Evolutionary conservation across 768 basidiomycete species (phyloP).

Genomic region (Hericium erinaceus): DNA sequence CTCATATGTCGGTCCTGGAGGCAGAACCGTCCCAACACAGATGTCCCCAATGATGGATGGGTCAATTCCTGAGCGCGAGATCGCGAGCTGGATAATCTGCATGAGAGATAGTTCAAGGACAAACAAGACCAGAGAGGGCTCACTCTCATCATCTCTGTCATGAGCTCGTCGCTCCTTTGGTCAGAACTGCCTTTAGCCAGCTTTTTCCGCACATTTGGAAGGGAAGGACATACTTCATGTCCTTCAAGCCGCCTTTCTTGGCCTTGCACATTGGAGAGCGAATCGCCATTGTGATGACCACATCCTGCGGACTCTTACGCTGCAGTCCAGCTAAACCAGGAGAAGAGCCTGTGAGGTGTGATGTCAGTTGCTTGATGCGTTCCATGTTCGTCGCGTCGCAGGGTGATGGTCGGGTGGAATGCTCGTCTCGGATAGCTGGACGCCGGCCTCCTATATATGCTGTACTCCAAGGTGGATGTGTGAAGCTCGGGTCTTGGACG

Average conservation of each 20-base stretch:
- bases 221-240: slow-evolving; percentile 40
- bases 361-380: slow-evolving; percentile 55
- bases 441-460: no score
- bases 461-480: no score
- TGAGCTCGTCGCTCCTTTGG: slow-evolving; percentile 63
- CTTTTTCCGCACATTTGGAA: neutral
- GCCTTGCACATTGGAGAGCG: slow-evolving; percentile 70
- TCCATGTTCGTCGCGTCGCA: slow-evolving; percentile 19
- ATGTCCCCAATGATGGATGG: slow-evolving; percentile 66
- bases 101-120: slow-evolving; percentile 5
- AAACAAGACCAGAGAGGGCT: slow-evolving; percentile 6
- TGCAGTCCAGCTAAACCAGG: slow-evolving; percentile 42
- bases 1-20: slow-evolving; percentile 55
- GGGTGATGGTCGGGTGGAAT: no score
- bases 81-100: slow-evolving; percentile 36
- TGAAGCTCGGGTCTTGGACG: no score
- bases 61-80: slow-evolving; percentile 48
- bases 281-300: slow-evolving; percentile 76
- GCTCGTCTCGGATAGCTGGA: no score
- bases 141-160: slow-evolving; percentile 77
- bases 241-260: slow-evolving; percentile 66
- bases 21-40: slow-evolving; percentile 69
- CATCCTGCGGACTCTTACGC: slow-evolving; percentile 59
- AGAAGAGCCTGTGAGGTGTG: slow-evolving; percentile 41
- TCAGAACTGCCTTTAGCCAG: neutral